Base-by-base conservation (phyloP, 176 grass and related monocot genomes). In the Rhynchospora pubera region DNA sequence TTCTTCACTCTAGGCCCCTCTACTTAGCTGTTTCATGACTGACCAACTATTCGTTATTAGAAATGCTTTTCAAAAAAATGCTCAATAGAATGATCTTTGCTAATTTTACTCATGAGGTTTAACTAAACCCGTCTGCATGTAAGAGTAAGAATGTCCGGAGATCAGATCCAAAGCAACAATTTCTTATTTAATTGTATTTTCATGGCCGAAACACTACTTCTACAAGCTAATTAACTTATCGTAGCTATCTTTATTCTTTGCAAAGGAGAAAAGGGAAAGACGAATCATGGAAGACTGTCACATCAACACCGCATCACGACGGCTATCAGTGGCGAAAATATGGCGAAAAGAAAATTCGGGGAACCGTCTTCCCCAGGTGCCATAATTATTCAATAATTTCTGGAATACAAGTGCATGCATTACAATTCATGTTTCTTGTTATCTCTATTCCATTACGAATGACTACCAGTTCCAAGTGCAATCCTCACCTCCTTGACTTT, bases 191-290 rank as follows among this genome's bases (percentile, higher is more conserved):
- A 12, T 66, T 39, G 16, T 42, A 18, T 39, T 76, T 76, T 12
- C 2, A 16, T 76, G 45, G 43, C 10, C 6, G 8, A 55, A 22
- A 77, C 1, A 6, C 12, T 78, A 34, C 16, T 78, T 78, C 23
- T 80, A 62, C 63, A 63, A 23, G n/a, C 63, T 63, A 80, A 80
- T 63, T 79, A 21, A 79, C 57, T 80, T 28, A 48, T 67, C 50
- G 62, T 65, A 82, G 45, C 44, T 64, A 24, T 82, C 65, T 82
- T 82, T 65, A 65, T 82, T 82, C 79, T 82, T 82, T 65, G 59
- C 43, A 82, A 82, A 82, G 79, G 79, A 82, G 79, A 44, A 82
- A 82, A 82, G 79, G 79, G 50, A 82, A 65, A 11, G 47, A 82
- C 62, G 79, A 82, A 16, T 67, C 79, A 9, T 66, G 58, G 55